Percentiles rank a stretch among this genome's conserved stretches.
phyloP scores from a whole-genome alignment of 768 basidiomycete species.

The Tylopilus felleus region DNA sequence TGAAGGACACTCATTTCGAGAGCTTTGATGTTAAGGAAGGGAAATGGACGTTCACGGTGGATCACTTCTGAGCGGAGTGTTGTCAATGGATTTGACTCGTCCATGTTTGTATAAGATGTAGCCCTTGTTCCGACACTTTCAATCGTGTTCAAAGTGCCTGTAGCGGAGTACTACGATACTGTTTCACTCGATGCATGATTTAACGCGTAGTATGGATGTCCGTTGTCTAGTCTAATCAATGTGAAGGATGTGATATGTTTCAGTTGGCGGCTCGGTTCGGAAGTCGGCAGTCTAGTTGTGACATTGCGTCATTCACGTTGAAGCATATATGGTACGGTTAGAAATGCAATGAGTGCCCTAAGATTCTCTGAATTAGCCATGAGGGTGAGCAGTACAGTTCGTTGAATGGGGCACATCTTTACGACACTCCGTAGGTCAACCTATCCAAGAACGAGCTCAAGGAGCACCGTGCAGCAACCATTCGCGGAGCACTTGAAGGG shows the following conservation, averaged over 20 bases:
- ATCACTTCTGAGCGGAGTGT: constrained; percentile 69
- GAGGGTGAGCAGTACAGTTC: constrained; percentile 9
- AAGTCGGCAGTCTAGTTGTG: not conserved
- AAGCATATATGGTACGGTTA: too few relatives aligned
- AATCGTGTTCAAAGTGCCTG: not conserved
- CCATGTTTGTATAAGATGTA: not conserved
- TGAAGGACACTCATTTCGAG: constrained; percentile 85
- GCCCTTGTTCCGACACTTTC: not conserved
- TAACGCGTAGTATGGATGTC: constrained; percentile 17
- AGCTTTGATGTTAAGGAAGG: constrained; percentile 77
- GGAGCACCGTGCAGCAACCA: constrained; percentile 52
- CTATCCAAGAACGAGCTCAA: constrained; percentile 40
- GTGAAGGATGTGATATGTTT: not conserved
- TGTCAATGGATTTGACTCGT: not conserved
- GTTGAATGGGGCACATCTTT: not conserved
- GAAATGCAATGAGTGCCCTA: not conserved
- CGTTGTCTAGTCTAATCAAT: constrained; percentile 15
- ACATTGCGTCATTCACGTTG: constrained; percentile 1
- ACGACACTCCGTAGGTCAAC: constrained; percentile 12
- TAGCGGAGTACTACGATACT: not conserved
- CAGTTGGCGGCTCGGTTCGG: not conserved
- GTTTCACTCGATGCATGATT: constrained; percentile 4
- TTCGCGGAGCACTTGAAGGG: constrained; percentile 65
- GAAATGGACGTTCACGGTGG: constrained; percentile 90
- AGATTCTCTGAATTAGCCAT: constrained; percentile 3